phyloP scores from a whole-genome alignment of 2,329 filamentous ascomycete species.

The Bertia moriformis region DNA sequence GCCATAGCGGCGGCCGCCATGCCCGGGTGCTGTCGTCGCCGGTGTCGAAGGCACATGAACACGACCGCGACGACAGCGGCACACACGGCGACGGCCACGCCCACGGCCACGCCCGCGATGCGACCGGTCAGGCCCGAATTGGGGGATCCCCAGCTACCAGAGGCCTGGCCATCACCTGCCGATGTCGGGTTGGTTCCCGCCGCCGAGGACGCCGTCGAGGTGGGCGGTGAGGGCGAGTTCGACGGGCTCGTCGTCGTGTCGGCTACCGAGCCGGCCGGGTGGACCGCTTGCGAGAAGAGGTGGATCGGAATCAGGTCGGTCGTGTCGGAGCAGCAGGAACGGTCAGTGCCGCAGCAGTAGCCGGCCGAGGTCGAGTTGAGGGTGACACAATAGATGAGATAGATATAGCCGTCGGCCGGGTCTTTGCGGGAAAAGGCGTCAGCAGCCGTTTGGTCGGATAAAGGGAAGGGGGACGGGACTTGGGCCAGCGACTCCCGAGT shows the following conservation, averaged over 20 bases:
- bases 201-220: background rate
- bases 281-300: background rate
- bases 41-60: background rate
- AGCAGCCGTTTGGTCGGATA: no score
- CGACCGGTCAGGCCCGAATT: background rate
- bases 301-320: background rate
- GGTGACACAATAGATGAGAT: background rate
- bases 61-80: background rate
- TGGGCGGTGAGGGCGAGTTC: background rate
- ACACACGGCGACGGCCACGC: background rate
- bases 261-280: background rate
- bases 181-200: background rate
- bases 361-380: background rate
- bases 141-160: background rate
- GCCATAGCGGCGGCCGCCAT: background rate
- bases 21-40: background rate
- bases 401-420: background rate
- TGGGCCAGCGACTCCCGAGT: no score
- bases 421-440: no score
- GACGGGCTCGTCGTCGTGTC: background rate
- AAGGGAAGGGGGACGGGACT: no score
- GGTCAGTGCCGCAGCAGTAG: background rate
- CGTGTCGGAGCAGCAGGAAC: background rate
- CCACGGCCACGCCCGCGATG: background rate
- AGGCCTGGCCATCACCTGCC: no score